Percentiles rank a stretch among this genome's conserved stretches.
Evolutionary conservation across 352 stramenopile genomes (phyloP).

Genomic region (Stramenopiles sp.): DNA sequence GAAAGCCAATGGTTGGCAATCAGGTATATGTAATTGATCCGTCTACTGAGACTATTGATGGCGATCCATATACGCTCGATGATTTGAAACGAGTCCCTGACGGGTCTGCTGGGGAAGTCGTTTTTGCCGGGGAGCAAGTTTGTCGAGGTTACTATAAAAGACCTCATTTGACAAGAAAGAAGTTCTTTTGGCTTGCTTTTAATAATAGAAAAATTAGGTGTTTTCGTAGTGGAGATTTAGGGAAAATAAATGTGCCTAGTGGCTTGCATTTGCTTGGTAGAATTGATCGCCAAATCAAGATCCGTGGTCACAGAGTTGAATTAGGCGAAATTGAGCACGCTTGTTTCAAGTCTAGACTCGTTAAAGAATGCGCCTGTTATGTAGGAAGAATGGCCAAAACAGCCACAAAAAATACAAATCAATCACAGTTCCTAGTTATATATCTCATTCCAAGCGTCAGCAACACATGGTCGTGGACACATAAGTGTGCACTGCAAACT

Average conservation of each 20-base stretch:
- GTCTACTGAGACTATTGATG: no score
- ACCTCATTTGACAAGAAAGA: conserved; percentile 45
- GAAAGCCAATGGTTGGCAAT: no score
- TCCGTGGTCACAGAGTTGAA: conserved; percentile 54
- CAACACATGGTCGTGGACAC: no score
- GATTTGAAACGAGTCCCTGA: conserved; percentile 41
- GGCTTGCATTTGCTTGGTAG: conserved; percentile 40
- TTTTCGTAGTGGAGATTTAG: conserved; percentile 44
- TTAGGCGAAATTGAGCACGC: conserved; percentile 45
- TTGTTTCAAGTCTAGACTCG: no score
- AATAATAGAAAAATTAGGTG: not conserved
- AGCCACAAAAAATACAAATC: no score
- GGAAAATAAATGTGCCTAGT: conserved; percentile 33
- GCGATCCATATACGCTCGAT: conserved; percentile 52
- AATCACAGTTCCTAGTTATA: no score
- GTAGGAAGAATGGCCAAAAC: no score
- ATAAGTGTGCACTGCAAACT: no score
- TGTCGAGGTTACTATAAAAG: conserved; percentile 55
- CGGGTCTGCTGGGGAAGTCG: conserved; percentile 48
- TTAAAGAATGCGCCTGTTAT: no score
- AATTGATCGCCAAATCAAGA: conserved; percentile 47
- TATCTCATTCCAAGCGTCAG: no score
- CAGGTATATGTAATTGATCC: no score
- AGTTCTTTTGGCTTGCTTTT: conserved; percentile 30
- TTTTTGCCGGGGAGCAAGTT: conserved; percentile 54